These are phyloP conservation scores for Pestalotiopsis sp. DNA, from an alignment of 2,329 filamentous ascomycete genomes.

Conservation along the genomic window DNA sequence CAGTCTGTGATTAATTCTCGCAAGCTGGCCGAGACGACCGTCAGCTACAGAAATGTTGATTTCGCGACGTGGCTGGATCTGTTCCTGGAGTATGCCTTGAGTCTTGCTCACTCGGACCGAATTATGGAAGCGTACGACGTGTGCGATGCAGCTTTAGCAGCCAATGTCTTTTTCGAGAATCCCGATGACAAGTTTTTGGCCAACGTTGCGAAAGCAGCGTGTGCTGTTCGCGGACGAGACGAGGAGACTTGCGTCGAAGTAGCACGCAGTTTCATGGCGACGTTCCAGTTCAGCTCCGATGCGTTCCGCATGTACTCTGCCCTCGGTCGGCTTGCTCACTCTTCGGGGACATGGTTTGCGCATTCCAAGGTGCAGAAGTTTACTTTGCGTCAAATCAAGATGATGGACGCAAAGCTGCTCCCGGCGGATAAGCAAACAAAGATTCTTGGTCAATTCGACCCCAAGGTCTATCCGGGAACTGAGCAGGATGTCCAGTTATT, in stretches of 20 bases:
- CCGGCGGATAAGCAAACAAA: slow-evolving; percentile 48
- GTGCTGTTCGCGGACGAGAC: slow-evolving; percentile 79
- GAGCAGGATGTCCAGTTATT: slow-evolving; percentile 79
- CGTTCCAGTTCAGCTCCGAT: slow-evolving; percentile 78
- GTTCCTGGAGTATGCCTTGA: slow-evolving; percentile 84
- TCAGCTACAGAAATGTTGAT: slow-evolving; percentile 67
- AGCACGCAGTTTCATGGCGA: slow-evolving; percentile 82
- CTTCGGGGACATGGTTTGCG: slow-evolving; percentile 74
- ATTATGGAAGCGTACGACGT: slow-evolving; percentile 76
- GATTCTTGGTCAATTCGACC: slow-evolving; percentile 22
- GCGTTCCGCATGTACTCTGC: slow-evolving; percentile 81
- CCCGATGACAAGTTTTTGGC: slow-evolving; percentile 70
- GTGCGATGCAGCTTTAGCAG: slow-evolving; percentile 75
- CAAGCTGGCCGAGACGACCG: slow-evolving; percentile 26
- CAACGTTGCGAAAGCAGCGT: slow-evolving; percentile 81
- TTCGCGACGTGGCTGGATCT: slow-evolving; percentile 88
- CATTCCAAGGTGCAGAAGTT: slow-evolving; percentile 86
- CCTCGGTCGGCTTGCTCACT: slow-evolving; percentile 75
- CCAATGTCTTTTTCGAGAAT: slow-evolving; percentile 79
- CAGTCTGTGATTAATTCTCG: slow-evolving; percentile 16
- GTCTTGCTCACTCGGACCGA: slow-evolving; percentile 69
- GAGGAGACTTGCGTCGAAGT: slow-evolving; percentile 73
- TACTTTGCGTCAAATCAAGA: slow-evolving; percentile 87
- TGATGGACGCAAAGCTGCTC: slow-evolving; percentile 71
- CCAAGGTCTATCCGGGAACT: slow-evolving; percentile 39